A percentile compares a stretch with the other conserved stretches of the same genome.
These are phyloP conservation scores for Naganishia onofrii DNA, from an alignment of 768 basidiomycete species.

Conservation along the genomic window DNA sequence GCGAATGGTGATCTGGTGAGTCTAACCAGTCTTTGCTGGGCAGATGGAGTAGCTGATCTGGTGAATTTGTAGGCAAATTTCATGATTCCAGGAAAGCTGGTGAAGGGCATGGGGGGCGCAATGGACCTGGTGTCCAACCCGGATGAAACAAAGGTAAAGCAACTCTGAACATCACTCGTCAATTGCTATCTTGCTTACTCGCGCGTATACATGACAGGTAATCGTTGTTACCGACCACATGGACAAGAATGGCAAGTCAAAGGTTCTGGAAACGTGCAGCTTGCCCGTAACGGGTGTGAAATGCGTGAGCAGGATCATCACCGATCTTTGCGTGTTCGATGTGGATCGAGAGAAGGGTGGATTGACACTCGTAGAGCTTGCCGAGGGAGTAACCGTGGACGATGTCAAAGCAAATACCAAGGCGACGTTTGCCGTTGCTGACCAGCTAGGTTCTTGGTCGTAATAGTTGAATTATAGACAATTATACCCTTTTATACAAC, in stretches of 20 bases:
- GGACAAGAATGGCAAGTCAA: slow-evolving; percentile 82
- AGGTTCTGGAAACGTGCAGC: slow-evolving; percentile 75
- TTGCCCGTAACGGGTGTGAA: slow-evolving; percentile 86
- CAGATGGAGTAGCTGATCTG: neutral
- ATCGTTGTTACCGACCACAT: slow-evolving; percentile 87
- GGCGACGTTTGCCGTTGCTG: slow-evolving; percentile 63
- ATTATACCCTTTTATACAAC: neutral
- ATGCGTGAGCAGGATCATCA: slow-evolving; percentile 85
- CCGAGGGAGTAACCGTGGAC: slow-evolving; percentile 75
- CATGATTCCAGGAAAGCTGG: slow-evolving; percentile 86
- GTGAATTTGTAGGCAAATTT: slow-evolving; percentile 66
- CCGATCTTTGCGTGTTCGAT: slow-evolving; percentile 83
- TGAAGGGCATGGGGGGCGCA: slow-evolving; percentile 77
- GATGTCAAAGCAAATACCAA: slow-evolving; percentile 84
- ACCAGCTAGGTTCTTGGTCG: slow-evolving; percentile 13
- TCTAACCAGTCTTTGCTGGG: neutral
- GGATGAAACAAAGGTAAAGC: slow-evolving; percentile 70
- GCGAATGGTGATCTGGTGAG: slow-evolving; percentile 70
- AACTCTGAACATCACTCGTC: neutral
- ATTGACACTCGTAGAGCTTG: slow-evolving; percentile 74
- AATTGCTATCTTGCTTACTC: slow-evolving; percentile 38
- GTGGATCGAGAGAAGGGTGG: slow-evolving; percentile 69
- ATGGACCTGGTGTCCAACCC: slow-evolving; percentile 97
- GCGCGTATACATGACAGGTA: slow-evolving; percentile 44
- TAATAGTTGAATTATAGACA: neutral